A percentile compares a stretch with the other conserved stretches of the same genome.
These are phyloP conservation scores for Boletus sp. DNA, from an alignment of 768 basidiomycete genomes.

Conservation along the genomic window DNA sequence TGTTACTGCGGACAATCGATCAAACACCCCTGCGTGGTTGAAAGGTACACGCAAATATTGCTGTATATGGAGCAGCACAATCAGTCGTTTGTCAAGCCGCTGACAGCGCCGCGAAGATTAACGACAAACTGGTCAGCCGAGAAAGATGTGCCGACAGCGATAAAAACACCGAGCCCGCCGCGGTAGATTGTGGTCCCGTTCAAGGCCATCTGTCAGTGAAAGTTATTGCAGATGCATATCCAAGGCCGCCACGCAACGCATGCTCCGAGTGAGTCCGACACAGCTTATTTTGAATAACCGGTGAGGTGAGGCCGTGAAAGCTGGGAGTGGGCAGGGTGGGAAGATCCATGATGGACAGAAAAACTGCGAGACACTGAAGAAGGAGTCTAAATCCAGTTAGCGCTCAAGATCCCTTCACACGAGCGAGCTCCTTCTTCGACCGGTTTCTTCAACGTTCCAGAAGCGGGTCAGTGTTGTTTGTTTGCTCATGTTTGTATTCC, in stretches of 20 bases:
- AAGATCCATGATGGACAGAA: conserved; percentile 7
- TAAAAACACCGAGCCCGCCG: conserved; percentile 7
- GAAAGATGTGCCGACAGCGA: conserved; percentile 6
- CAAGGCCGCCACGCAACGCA: conserved; percentile 4
- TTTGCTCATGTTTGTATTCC: conserved; percentile 27
- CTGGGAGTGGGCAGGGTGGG: background rate
- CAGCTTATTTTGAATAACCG: conserved; percentile 8
- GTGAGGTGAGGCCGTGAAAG: conserved; percentile 4
- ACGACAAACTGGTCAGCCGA: conserved; percentile 1
- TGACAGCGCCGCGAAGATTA: conserved; percentile 7
- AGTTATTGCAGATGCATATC: conserved; percentile 2
- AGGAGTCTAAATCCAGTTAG: conserved; percentile 7
- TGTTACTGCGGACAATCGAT: conserved; percentile 9
- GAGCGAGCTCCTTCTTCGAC: conserved; percentile 1
- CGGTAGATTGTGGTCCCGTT: conserved; percentile 1
- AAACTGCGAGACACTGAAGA: background rate
- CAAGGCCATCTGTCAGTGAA: conserved; percentile 9
- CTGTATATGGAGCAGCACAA: conserved; percentile 5
- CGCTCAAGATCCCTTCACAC: conserved; percentile 19
- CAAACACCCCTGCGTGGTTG: background rate
- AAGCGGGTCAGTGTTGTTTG: conserved; percentile 1
- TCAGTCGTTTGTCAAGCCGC: conserved; percentile 3
- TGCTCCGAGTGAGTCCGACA: conserved; percentile 11
- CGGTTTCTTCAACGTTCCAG: conserved; percentile 2
- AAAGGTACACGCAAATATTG: background rate